Conservation (phyloP, 2,329 filamentous ascomycete species). For the Fusarium brachygibbosum region DNA sequence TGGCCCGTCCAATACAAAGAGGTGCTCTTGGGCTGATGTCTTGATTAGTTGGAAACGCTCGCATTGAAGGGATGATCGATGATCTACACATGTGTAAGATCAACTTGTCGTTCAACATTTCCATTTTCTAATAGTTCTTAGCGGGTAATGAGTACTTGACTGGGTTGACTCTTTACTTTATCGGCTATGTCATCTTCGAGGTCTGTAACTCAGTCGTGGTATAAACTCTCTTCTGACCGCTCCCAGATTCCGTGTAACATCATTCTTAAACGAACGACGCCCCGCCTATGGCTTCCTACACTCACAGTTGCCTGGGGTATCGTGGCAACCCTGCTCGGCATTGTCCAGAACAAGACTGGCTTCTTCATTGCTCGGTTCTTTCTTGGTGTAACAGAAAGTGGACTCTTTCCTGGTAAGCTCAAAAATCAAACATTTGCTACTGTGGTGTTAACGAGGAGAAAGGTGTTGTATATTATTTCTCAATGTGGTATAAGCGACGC, state of each 20-base stretch:
- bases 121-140: slow-evolving; percentile 32
- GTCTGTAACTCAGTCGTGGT: slow-evolving; percentile 42
- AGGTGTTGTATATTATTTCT: slow-evolving; percentile 62
- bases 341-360: slow-evolving; percentile 64
- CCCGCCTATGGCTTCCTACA: slow-evolving; percentile 68
- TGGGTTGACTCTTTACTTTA: slow-evolving; percentile 75
- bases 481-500: slow-evolving; percentile 68
- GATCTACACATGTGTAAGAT: slow-evolving; percentile 67
- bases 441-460: accelerated
- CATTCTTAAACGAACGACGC: slow-evolving; percentile 71
- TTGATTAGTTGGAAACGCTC: slow-evolving; percentile 68
- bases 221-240: neutral
- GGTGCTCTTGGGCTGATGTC: slow-evolving; percentile 31
- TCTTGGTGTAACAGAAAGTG: slow-evolving; percentile 67
- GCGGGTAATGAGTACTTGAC: slow-evolving; percentile 74
- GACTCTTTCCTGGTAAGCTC: slow-evolving; percentile 61
- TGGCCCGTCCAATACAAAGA: slow-evolving; percentile 37
- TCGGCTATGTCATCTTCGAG: slow-evolving; percentile 71
- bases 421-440: accelerated
- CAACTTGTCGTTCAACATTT: accelerated
- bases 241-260: slow-evolving; percentile 71
- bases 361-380: slow-evolving; percentile 69
- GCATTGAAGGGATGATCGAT: slow-evolving; percentile 66
- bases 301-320: slow-evolving; percentile 69
- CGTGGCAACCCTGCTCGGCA: slow-evolving; percentile 64